A percentile compares a stretch with the other conserved stretches of the same genome.
phyloP scores from a whole-genome alignment of 2,329 filamentous ascomycete genomes.

The Scedosporium dehoogii region DNA sequence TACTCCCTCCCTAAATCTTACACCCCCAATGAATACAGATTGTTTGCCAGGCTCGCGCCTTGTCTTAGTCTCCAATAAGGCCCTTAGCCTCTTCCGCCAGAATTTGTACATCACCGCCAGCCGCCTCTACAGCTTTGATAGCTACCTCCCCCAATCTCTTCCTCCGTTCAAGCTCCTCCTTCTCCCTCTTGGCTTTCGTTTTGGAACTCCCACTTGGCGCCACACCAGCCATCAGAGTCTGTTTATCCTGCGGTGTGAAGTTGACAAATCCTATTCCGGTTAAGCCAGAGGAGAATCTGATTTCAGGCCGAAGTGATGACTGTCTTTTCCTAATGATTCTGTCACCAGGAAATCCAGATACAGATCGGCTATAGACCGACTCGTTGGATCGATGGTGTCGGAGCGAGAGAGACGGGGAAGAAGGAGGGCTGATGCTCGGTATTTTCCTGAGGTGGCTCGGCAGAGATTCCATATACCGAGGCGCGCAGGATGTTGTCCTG shows the following conservation, averaged over 20 bases:
- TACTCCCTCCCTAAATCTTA: not conserved
- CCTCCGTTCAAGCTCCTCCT: slow-evolving; percentile 72
- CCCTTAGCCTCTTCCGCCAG: slow-evolving; percentile 33
- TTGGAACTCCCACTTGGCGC: slow-evolving; percentile 86
- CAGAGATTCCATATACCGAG: not conserved
- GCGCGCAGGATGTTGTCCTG: not conserved
- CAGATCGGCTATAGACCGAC: not conserved
- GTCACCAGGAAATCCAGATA: not conserved
- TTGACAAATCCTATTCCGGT: slow-evolving; percentile 63
- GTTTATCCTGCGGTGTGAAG: slow-evolving; percentile 72
- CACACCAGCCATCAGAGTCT: slow-evolving; percentile 75
- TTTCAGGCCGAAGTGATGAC: not conserved
- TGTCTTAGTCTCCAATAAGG: slow-evolving; percentile 1
- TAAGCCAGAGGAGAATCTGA: not conserved
- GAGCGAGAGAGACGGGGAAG: not conserved
- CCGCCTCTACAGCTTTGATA: slow-evolving; percentile 57
- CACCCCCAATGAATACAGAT: not conserved
- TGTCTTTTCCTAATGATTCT: not conserved
- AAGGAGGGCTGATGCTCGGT: not conserved
- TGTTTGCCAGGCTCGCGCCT: not conserved
- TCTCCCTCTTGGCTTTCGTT: slow-evolving; percentile 86
- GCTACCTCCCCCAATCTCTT: slow-evolving; percentile 59
- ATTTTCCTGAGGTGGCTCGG: not conserved
- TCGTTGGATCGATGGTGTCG: not conserved
- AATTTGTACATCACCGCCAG: slow-evolving; percentile 55